Percentiles rank a stretch among this genome's conserved stretches.
phyloP scores from a whole-genome alignment of 1,284 basidiomycete genomes.

The Bjerkandera adusta region DNA sequence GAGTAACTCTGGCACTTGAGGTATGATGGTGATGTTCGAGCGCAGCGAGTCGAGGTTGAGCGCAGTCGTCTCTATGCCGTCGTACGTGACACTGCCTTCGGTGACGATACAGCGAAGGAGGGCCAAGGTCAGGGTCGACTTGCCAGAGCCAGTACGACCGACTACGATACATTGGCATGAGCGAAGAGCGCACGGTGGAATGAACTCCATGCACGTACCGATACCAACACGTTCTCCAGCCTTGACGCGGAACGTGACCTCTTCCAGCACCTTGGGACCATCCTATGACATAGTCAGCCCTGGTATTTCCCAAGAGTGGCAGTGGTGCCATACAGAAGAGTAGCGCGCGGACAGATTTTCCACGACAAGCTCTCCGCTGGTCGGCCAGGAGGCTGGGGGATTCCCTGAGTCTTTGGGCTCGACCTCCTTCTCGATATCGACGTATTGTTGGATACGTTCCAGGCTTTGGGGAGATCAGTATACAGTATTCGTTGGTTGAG shows the following conservation, averaged over 20 bases:
- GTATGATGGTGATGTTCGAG: slow-evolving; percentile 48
- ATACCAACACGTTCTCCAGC: slow-evolving; percentile 54
- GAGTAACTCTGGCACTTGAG: slow-evolving; percentile 57
- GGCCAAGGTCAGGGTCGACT: slow-evolving; percentile 39
- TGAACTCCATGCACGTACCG: slow-evolving; percentile 29
- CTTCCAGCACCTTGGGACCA: slow-evolving; percentile 42
- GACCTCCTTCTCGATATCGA: slow-evolving; percentile 72
- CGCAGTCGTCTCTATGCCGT: slow-evolving; percentile 28
- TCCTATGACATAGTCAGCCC: slow-evolving; percentile 33
- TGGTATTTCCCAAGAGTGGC: no score
- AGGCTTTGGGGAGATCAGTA: slow-evolving; percentile 33
- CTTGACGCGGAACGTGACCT: slow-evolving; percentile 44
- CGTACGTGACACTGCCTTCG: slow-evolving; percentile 39
- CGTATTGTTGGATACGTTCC: slow-evolving; percentile 74
- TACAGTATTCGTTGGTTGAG: neutral
- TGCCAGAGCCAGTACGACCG: slow-evolving; percentile 25
- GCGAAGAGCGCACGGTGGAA: no score
- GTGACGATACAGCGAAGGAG: slow-evolving; percentile 41
- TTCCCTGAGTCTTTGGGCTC: slow-evolving; percentile 41
- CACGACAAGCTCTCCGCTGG: slow-evolving; percentile 62
- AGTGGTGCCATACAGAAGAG: slow-evolving; percentile 33
- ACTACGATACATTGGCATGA: slow-evolving; percentile 47
- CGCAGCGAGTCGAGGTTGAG: slow-evolving; percentile 66
- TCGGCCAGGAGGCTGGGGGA: slow-evolving; percentile 74
- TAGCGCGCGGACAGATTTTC: slow-evolving; percentile 61